These are phyloP conservation scores for Candida gigantensis DNA, from an alignment of 1,139 yeast species.

Conservation along the genomic window DNA sequence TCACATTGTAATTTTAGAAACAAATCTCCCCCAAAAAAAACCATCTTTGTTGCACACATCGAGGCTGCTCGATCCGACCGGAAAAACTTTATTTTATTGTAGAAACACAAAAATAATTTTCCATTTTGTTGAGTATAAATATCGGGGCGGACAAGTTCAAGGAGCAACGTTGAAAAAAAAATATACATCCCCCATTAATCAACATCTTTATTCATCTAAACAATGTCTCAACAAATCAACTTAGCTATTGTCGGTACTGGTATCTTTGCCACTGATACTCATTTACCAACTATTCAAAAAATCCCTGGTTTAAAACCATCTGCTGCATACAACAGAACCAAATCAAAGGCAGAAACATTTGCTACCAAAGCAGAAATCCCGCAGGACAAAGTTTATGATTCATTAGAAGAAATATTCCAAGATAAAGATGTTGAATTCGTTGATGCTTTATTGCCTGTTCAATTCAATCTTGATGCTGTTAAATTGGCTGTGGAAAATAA, in stretches of 20 bases:
- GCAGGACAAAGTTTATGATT: constrained; percentile 56
- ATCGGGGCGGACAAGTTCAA: background rate
- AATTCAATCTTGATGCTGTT: constrained; percentile 68
- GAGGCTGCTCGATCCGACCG: constrained; percentile 2
- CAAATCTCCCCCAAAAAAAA: too few relatives aligned
- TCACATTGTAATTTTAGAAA: too few relatives aligned
- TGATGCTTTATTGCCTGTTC: constrained; percentile 87
- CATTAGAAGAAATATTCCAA: constrained; percentile 62
- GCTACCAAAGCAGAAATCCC: constrained; percentile 64
- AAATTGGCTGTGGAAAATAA: constrained; percentile 65
- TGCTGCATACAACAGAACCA: constrained; percentile 82
- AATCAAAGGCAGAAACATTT: constrained; percentile 74
- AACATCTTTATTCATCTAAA: background rate
- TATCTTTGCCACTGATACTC: constrained; percentile 82
- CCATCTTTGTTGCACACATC: too few relatives aligned
- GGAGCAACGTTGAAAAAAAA: too few relatives aligned
- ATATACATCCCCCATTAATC: too few relatives aligned
- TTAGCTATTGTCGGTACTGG: constrained; percentile 90
- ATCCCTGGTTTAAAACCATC: constrained; percentile 32
- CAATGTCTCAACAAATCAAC: constrained; percentile 33
- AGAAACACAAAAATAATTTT: background rate
- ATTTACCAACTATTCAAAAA: constrained; percentile 69
- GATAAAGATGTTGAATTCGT: constrained; percentile 70
- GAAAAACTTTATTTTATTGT: background rate
- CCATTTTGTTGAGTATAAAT: background rate